phyloP scores from a whole-genome alignment of 805 yeast genomes.

The Hanseniaspora clermontiae region DNA sequence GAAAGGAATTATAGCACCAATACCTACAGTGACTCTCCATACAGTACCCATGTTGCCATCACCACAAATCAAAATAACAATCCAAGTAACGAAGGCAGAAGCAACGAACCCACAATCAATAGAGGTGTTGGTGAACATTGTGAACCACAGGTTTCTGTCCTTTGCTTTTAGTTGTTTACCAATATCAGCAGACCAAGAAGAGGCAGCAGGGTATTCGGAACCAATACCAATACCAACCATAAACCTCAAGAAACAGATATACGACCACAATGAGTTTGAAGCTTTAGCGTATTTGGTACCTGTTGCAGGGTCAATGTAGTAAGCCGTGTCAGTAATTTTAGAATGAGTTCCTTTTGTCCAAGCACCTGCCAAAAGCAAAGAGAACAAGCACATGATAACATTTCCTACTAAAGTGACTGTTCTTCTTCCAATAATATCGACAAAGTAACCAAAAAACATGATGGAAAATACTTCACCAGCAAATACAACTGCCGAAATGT shows the following conservation, averaged over 20 bases:
- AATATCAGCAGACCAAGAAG: conserved; percentile 85
- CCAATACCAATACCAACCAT: conserved; percentile 88
- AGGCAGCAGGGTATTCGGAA: conserved; percentile 80
- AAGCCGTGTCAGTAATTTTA: conserved; percentile 43
- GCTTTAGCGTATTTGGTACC: conserved; percentile 33
- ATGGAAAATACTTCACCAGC: conserved; percentile 88
- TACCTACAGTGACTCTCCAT: conserved; percentile 84
- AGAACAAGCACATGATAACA: conserved; percentile 59
- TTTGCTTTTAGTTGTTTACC: conserved; percentile 86
- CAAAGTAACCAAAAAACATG: conserved; percentile 62
- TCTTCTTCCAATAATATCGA: conserved; percentile 73
- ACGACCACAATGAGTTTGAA: conserved; percentile 11
- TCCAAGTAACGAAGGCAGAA: conserved; percentile 75
- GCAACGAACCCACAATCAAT: conserved; percentile 80
- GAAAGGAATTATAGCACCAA: conserved; percentile 82
- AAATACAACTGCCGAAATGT: conserved; percentile 78
- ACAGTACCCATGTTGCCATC: conserved; percentile 60
- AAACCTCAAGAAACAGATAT: conserved; percentile 36
- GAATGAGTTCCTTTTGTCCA: conserved; percentile 63
- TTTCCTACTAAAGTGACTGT: conserved; percentile 74
- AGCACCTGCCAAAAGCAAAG: conserved; percentile 68
- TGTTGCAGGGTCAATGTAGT: conserved; percentile 67
- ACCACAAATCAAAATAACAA: conserved; percentile 70
- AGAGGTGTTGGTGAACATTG: conserved; percentile 79
- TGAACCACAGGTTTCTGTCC: conserved; percentile 75